Conservation (phyloP, 306 rosid species). For the Inga oerstediana region DNA sequence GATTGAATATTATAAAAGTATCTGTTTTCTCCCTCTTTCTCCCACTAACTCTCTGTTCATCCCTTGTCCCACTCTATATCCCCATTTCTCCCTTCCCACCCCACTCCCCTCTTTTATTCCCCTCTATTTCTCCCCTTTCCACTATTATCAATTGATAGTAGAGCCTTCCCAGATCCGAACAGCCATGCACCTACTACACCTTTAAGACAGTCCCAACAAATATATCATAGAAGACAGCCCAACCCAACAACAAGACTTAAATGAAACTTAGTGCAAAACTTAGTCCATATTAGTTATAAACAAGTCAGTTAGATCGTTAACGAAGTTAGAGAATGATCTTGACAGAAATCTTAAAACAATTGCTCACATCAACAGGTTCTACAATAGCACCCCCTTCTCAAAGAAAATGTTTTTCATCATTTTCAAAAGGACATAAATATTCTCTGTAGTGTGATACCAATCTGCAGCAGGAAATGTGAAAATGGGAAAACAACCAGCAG, state of each 20-base stretch:
- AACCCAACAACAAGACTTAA: neutral
- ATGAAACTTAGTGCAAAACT: neutral
- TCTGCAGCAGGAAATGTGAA: conserved; percentile 3
- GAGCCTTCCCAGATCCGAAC: neutral
- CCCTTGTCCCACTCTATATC: neutral
- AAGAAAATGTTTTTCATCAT: neutral
- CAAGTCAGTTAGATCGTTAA: conserved; percentile 2
- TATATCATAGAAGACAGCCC: neutral
- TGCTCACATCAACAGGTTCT: neutral
- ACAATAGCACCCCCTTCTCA: neutral
- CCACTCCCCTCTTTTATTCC: neutral
- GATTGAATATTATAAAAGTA: neutral
- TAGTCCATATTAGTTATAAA: neutral
- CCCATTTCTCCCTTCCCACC: neutral
- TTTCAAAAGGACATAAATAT: neutral
- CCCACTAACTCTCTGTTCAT: neutral
- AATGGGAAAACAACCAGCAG: conserved; percentile 3
- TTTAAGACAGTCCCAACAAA: neutral
- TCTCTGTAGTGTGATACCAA: neutral
- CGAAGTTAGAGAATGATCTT: neutral
- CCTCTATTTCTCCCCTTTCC: neutral
- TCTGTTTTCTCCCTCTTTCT: neutral
- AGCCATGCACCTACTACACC: neutral
- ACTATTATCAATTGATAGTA: neutral
- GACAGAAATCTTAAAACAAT: neutral